phyloP scores from a whole-genome alignment of 257 asterid genomes.

The Solanum appendiculatum region DNA sequence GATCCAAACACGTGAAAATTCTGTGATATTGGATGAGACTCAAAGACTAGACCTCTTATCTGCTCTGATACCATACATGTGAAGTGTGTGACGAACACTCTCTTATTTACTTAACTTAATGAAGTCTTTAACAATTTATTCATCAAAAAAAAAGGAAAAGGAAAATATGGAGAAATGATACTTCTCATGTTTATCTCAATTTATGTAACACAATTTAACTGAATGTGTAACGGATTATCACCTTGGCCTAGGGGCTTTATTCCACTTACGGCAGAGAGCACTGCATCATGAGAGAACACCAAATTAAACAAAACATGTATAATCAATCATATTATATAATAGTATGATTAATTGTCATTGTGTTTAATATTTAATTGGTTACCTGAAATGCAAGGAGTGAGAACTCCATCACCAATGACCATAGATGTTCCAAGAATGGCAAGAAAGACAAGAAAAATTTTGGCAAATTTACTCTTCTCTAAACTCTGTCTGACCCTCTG shows the following conservation, averaged over 20 bases:
- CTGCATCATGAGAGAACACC: conserved; percentile 13
- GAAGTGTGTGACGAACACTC: background rate
- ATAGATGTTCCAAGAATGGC: conserved; percentile 73
- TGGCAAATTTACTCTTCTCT: conserved; percentile 41
- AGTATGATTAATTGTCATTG: no score
- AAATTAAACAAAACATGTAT: background rate
- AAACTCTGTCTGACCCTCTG: conserved; percentile 32
- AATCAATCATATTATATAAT: background rate
- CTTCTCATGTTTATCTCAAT: fast-evolving
- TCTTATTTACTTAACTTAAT: background rate
- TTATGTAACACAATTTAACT: fast-evolving
- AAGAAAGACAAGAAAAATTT: conserved; percentile 38
- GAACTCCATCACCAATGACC: conserved; percentile 83
- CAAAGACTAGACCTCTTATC: background rate
- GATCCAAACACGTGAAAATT: background rate
- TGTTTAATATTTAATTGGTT: background rate
- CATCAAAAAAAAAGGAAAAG: no score
- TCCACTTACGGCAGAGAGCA: conserved; percentile 70
- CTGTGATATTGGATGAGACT: no score
- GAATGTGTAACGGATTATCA: background rate
- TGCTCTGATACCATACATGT: background rate
- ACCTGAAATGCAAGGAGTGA: conserved; percentile 82
- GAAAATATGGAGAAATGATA: background rate
- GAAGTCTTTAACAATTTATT: background rate
- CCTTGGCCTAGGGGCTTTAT: conserved; percentile 19